Evolutionary conservation across 1,139 yeast genomes (phyloP), one percentile per base, ranked within the genome.

Genomic region (Pichia sp.): DNA sequence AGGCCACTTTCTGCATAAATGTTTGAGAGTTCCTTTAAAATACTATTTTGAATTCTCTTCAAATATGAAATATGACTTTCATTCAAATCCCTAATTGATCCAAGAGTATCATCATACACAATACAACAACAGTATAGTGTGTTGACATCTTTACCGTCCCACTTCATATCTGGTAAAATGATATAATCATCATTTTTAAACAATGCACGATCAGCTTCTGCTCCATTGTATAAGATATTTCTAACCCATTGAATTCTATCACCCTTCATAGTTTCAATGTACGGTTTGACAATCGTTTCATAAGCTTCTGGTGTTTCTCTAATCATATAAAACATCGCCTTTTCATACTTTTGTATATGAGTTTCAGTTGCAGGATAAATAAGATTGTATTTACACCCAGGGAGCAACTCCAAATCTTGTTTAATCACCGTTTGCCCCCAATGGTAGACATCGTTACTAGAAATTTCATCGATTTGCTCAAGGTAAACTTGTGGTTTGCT

Each of bases 331-430:
- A 67, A 60, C 25, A 69, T 69, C 61, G 86, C 91, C 19, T 69
- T 72, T 18, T 79, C 74, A 63, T 81, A 89, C 69, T 93, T 93
- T 51, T 77, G 77, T 53, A 93, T 83, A 64, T 93, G 99, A 11
- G 84, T 79, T 51, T 82, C 84, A 0, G 96, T 85, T 0, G 99
- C 98, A 1, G 99, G 99, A 66, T 80, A 89, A 22, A 93, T 84
- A 55, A 93, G 60, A 60, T 85, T 89, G 53, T 88, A 64, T 63
- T 91, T 91, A 14, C 85, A 84, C 0, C 83, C 77, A 0, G 96
- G 90, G 13, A 61, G 60, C 0, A 59, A 56, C 0, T 72, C 72
- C 29, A 84, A 59, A 47, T 73, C 70, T 60, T 83, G 87, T 5
- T 62, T 60, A 44, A 84, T 60, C 0, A 76, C 68, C 0, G 80